phyloP scores from a whole-genome alignment of 2,329 filamentous ascomycete genomes.

The Venturiaceae sp. region DNA sequence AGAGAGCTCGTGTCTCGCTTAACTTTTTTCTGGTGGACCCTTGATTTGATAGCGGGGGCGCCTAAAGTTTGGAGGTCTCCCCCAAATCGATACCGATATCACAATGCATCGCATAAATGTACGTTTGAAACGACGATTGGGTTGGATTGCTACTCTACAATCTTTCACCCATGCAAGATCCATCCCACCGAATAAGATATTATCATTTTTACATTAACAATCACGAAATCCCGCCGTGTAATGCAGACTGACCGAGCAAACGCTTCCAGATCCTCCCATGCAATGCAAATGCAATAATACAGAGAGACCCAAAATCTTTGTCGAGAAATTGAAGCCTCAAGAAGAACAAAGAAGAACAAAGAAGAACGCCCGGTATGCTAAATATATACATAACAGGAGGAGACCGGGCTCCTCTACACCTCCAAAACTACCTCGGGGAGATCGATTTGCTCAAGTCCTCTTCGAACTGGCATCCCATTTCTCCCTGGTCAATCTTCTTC shows the following conservation, averaged over 20 bases:
- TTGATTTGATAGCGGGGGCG: no score
- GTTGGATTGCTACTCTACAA: background rate
- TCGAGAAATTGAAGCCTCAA: background rate
- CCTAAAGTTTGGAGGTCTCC: no score
- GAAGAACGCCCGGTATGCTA: background rate
- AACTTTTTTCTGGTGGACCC: no score
- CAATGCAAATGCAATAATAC: background rate
- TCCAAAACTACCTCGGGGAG: no score
- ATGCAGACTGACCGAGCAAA: background rate
- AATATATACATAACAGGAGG: background rate
- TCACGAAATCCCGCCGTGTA: background rate
- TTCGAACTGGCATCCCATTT: background rate
- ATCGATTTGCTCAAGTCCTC: background rate
- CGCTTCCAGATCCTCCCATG: background rate
- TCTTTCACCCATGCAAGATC: background rate
- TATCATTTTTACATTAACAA: background rate
- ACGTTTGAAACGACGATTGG: no score
- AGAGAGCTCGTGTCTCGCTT: background rate
- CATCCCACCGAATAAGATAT: background rate
- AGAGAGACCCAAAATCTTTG: background rate
- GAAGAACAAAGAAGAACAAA: background rate
- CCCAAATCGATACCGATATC: no score
- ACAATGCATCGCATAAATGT: no score
- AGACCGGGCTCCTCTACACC: background rate
- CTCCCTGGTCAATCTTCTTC: conserved; percentile 1